Percentiles rank a stretch among this genome's conserved stretches.
These are phyloP conservation scores for Artemisia tridentata DNA, from an alignment of 129 eudicot species.

Conservation along the genomic window DNA sequence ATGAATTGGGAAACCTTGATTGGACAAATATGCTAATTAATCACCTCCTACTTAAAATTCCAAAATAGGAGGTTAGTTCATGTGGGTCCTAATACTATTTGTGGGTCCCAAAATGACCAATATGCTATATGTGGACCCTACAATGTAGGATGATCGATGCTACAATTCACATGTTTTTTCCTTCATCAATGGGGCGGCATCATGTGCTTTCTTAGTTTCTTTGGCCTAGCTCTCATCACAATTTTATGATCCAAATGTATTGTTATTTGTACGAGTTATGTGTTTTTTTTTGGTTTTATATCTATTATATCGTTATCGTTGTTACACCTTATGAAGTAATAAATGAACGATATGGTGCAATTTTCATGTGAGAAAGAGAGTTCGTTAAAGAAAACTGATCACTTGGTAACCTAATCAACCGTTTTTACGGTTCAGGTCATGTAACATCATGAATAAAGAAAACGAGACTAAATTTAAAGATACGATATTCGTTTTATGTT, in stretches of 20 bases:
- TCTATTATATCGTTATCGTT: not conserved
- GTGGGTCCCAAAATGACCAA: slow-evolving; percentile 36
- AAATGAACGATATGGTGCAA: too few relatives aligned
- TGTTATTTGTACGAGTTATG: not conserved
- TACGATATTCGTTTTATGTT: too few relatives aligned
- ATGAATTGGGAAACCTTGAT: slow-evolving; percentile 47
- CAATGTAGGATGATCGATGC: slow-evolving; percentile 36
- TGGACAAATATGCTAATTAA: slow-evolving; percentile 42
- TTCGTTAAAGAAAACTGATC: too few relatives aligned
- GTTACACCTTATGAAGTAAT: too few relatives aligned
- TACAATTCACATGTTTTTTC: slow-evolving; percentile 66
- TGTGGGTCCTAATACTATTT: slow-evolving; percentile 36
- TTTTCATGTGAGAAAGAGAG: too few relatives aligned
- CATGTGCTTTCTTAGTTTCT: slow-evolving; percentile 48
- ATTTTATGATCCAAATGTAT: not conserved
- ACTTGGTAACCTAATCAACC: too few relatives aligned
- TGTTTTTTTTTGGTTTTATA: not conserved
- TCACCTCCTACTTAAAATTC: slow-evolving; percentile 40
- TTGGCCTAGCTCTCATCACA: not conserved
- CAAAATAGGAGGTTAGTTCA: slow-evolving; percentile 39
- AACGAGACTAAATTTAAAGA: too few relatives aligned
- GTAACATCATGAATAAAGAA: too few relatives aligned
- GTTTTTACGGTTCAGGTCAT: too few relatives aligned
- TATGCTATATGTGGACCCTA: slow-evolving; percentile 48
- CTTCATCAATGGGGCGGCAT: slow-evolving; percentile 63